Base-by-base conservation (phyloP, 345 rosid genomes). In the Odontarrhena argentea region DNA sequence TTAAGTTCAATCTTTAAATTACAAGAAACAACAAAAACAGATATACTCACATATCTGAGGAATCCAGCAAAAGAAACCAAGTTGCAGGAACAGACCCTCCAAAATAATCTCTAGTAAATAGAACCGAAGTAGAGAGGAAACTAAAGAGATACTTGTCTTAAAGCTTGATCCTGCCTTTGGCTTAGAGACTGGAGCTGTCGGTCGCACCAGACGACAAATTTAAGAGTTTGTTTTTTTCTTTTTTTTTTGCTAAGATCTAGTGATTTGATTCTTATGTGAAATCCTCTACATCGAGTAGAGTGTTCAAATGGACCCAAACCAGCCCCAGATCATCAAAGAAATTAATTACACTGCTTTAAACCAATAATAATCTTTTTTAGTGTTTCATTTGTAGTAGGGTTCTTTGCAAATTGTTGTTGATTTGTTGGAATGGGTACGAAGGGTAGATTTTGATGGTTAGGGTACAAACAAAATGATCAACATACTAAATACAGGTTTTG, bases 161-260 rank as follows among this genome's bases (percentile, higher is more conserved):
- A 18, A 18, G n/a, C 46, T 43, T 43, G 14, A 11, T 28, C 32
- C 32, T 28, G 46, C 14, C 13, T 30, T 22, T 30, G 56, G 5
- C 45, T 6, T 15, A 6, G 6, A 38, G 30, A 40, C 18, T 12
- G 34, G 18, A 4, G 0, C 11, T 2, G 36, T 58, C 49, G 38
- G 64, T 42, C 25, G 12, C 60, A 35, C 43, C 35, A 55, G 36
- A 55, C 60, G 48, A 57, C 62, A 24, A 56, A 18, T 18, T 18
- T 18, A 18, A 18, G 22, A n/a, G n/a, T n/a, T n/a, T n/a, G n/a
- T n/a, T n/a, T n/a, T n/a, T n/a, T n/a, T n/a, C n/a, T n/a, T n/a
- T n/a, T n/a, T n/a, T n/a, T n/a, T n/a, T n/a, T n/a, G n/a, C n/a
- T n/a, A n/a, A n/a, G 38, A 36, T 36, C 40, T 36, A 5, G 9